These are phyloP conservation scores for Paramecium sonneborni DNA, from an alignment of 73 alveolate species.

Conservation along the genomic window DNA sequence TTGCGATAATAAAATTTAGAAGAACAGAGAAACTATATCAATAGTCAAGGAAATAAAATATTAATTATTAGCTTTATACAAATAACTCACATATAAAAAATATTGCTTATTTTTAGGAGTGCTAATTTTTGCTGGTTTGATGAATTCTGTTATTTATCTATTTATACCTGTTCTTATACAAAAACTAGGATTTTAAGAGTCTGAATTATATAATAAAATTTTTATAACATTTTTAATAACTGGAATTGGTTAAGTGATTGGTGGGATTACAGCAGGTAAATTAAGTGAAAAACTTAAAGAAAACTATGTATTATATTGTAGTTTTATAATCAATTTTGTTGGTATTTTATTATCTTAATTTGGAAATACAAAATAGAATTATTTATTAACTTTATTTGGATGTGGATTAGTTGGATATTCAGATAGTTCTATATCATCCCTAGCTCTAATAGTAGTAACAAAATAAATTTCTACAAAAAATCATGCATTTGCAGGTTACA, in stretches of 20 bases:
- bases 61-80: not conserved
- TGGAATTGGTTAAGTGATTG: conserved; percentile 32
- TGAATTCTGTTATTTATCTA: conserved; percentile 39
- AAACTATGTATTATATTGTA: not conserved
- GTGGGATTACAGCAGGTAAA: conserved; percentile 19
- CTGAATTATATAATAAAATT: not conserved
- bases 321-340: not conserved
- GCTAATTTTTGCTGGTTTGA: conserved; percentile 27
- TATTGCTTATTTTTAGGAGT: not conserved
- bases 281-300: conserved; percentile 15
- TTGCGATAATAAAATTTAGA: not conserved
- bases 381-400: not conserved
- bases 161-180: not conserved
- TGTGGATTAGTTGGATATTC: conserved; percentile 20
- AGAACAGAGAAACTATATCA: not conserved
- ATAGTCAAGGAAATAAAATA: not conserved
- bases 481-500: conserved; percentile 54
- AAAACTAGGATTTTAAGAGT: not conserved
- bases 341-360: not conserved
- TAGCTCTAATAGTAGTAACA: conserved; percentile 14
- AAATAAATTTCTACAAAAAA: conserved; percentile 6
- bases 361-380: not conserved
- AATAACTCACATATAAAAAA: not conserved
- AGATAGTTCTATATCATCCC: conserved; percentile 15
- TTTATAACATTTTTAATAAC: not conserved